Percentiles rank a stretch among this genome's conserved stretches.
phyloP scores from a whole-genome alignment of 768 basidiomycete species.

The Lanmaoa rubissima region DNA sequence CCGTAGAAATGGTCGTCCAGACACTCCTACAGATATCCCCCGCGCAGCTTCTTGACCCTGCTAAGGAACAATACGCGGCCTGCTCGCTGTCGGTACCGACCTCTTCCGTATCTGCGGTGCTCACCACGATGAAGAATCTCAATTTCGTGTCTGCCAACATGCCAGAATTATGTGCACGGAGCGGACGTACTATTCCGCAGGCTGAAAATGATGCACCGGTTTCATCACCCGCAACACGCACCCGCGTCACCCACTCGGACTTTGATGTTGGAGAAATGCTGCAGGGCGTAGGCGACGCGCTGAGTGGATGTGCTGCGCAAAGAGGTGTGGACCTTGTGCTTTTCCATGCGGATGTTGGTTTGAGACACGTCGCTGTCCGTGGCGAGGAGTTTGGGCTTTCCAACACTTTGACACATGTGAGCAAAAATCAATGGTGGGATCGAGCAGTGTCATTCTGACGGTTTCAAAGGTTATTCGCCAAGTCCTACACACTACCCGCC shows the following conservation, averaged over 20 bases:
- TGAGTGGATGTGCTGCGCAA: constrained; percentile 81
- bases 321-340: constrained; percentile 87
- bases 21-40: constrained; percentile 90
- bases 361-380: constrained; percentile 82
- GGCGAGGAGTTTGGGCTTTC: constrained; percentile 84
- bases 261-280: constrained; percentile 92
- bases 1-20: constrained; percentile 86
- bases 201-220: constrained; percentile 17
- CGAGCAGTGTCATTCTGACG: constrained; percentile 16
- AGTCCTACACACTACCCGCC: constrained; percentile 63
- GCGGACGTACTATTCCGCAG: constrained; percentile 14
- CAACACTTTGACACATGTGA: constrained; percentile 81
- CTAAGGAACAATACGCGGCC: constrained; percentile 90
- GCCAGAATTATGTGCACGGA: constrained; percentile 36
- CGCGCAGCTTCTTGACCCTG: constrained; percentile 85
- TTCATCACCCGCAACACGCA: constrained; percentile 19
- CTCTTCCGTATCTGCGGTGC: constrained; percentile 81
- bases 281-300: constrained; percentile 84
- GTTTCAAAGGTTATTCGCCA: constrained; percentile 73
- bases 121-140: constrained; percentile 90
- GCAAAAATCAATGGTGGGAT: constrained; percentile 30
- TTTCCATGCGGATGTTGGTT: constrained; percentile 83
- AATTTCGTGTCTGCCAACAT: constrained; percentile 93
- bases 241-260: constrained; percentile 42
- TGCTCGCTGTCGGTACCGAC: constrained; percentile 87